Base-by-base conservation (phyloP, 129 eudicot genomes). In the Apium graveolens region DNA sequence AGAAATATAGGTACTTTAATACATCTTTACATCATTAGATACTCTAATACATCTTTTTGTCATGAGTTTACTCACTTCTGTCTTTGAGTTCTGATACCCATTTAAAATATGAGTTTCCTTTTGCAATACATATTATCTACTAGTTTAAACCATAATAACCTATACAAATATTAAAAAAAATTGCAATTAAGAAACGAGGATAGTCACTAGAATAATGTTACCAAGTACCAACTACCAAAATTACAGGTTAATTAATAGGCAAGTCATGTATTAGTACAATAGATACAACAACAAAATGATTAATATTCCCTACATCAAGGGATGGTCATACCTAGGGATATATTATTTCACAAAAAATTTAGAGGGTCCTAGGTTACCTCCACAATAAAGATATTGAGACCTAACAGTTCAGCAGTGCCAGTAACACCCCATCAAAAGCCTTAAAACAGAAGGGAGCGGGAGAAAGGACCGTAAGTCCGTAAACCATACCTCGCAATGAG, bases 401-500 rank as follows among this genome's bases (percentile, higher is more conserved):
- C 44, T 20, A 39, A 11, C 32, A 39, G 49, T 71, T 21, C 49
- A 71, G 9, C 48, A 71, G n/a, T 20, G 34, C 27, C 10, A 39
- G 11, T 24, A 35, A 38, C 9, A 38, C 32, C 57, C 26, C 7
- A 73, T 73, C 24, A 70, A 20, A 70, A 70, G 29, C n/a, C 65
- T 7, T 35, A 12, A 41, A 72, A n/a, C 53, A 73, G 1, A 73
- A 73, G 76, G 76, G 11, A 24, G 34, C 18, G 55, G 51, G 49
- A 27, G 21, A 14, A 27, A 73, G 32, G 48, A 71, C 20, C n/a
- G n/a, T n/a, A n/a, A n/a, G n/a, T n/a, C 34, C 66, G 21, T 38
- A 65, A 44, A 70, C 68, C 24, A 70, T 89, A 94, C 98, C 98
- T 91, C 98, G 44, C 93, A 90, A 81, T 91, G 88, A 71, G 85